A percentile compares a stretch with the other conserved stretches of the same genome.
These are phyloP conservation scores for Saccharomyces hybrid DNA, from an alignment of 1,139 yeast species.

Conservation along the genomic window DNA sequence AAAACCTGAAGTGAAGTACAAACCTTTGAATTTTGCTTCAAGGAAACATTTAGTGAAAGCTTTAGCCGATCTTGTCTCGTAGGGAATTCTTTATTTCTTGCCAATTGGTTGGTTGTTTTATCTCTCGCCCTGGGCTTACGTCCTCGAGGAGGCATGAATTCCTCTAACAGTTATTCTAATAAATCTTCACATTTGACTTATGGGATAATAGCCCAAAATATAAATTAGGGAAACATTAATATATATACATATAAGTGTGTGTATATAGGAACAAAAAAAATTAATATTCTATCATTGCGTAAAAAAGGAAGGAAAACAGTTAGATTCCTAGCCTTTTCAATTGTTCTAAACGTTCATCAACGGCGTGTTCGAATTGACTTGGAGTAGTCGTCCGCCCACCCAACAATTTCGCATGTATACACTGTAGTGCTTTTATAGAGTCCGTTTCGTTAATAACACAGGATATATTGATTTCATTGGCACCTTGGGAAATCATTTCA, in stretches of 20 bases:
- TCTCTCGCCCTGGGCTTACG: background rate
- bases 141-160: background rate
- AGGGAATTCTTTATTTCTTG: background rate
- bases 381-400: slow-evolving; percentile 31
- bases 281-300: background rate
- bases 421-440: slow-evolving; percentile 75
- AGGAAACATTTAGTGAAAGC: slow-evolving; percentile 1
- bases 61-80: background rate
- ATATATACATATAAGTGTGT: background rate
- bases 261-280: background rate
- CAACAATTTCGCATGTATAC: slow-evolving; percentile 72
- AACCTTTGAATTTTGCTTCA: slow-evolving; percentile 1
- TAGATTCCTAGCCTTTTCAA: slow-evolving; percentile 25
- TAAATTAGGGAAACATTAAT: background rate
- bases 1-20: slow-evolving; percentile 4
- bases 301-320: slow-evolving; percentile 6
- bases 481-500: slow-evolving; percentile 98
- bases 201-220: background rate
- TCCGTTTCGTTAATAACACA: slow-evolving; percentile 85
- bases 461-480: slow-evolving; percentile 92
- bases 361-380: slow-evolving; percentile 24
- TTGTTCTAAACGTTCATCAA: slow-evolving; percentile 31
- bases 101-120: slow-evolving; percentile 1
- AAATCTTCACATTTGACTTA: background rate
- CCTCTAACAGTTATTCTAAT: background rate